Evolutionary conservation across 2,329 filamentous ascomycete genomes (phyloP).

Genomic region (Pyricularia pennisetigena): DNA sequence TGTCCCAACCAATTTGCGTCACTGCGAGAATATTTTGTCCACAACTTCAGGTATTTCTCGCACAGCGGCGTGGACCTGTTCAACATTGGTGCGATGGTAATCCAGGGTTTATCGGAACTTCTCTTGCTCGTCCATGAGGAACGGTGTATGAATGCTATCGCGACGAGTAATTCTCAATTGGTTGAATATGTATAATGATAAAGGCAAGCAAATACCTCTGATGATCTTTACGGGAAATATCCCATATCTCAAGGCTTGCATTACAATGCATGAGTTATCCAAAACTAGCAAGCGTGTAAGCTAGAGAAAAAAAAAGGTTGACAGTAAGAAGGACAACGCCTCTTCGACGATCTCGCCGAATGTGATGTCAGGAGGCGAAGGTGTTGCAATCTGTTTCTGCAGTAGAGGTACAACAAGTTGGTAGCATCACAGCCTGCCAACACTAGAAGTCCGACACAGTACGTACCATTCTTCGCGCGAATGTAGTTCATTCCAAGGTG

Average conservation of each 20-base stretch:
- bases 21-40: background rate
- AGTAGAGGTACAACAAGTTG: background rate
- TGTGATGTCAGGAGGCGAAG: too few relatives aligned
- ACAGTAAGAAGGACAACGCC: too few relatives aligned
- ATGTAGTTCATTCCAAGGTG: background rate
- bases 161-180: background rate
- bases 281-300: too few relatives aligned
- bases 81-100: background rate
- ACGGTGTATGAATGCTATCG: background rate
- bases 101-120: background rate
- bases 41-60: background rate
- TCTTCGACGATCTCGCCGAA: too few relatives aligned
- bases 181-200: background rate
- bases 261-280: too few relatives aligned
- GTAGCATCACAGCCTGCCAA: background rate
- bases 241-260: too few relatives aligned
- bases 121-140: background rate
- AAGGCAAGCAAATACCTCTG: too few relatives aligned
- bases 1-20: background rate
- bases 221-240: too few relatives aligned
- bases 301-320: too few relatives aligned
- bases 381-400: too few relatives aligned
- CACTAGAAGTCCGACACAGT: background rate
- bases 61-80: background rate
- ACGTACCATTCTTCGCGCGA: background rate